Percentiles rank a stretch among this genome's conserved stretches.
Conservation (phyloP, 2,329 filamentous ascomycete species). For the Sclerotinia borealis region DNA sequence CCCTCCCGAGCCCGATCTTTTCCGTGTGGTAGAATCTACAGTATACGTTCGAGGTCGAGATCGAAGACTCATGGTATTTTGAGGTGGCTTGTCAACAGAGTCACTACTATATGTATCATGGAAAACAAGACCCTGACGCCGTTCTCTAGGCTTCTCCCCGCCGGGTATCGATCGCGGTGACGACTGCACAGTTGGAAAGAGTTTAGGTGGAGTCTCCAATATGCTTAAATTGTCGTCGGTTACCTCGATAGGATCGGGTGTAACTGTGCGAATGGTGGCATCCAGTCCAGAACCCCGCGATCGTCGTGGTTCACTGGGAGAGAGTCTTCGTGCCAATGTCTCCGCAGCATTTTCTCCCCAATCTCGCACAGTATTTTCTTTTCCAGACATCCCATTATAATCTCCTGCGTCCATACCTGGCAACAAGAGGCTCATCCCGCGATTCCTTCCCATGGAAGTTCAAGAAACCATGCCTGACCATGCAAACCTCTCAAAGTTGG, state of each 20-base stretch:
- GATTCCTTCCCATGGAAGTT: slow-evolving; percentile 25
- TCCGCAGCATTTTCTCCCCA: slow-evolving; percentile 29
- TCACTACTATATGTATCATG: slow-evolving; percentile 48
- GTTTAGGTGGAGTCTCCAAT: slow-evolving; percentile 2
- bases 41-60: slow-evolving; percentile 45
- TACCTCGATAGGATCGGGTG: slow-evolving; percentile 47
- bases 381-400: slow-evolving; percentile 31
- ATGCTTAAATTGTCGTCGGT: slow-evolving; percentile 22
- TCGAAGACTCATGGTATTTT: slow-evolving; percentile 28
- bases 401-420: slow-evolving; percentile 42
- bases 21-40: slow-evolving; percentile 36
- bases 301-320: slow-evolving; percentile 19
- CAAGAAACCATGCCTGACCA: slow-evolving; percentile 19
- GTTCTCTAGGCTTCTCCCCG: slow-evolving; percentile 34
- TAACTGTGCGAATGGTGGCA: slow-evolving; percentile 56
- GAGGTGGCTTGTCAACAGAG: slow-evolving; percentile 18
- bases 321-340: slow-evolving; percentile 24
- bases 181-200: slow-evolving; percentile 37
- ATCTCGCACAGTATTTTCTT: slow-evolving; percentile 29
- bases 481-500: slow-evolving; percentile 5
- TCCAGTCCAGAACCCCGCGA: slow-evolving; percentile 31
- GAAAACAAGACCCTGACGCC: slow-evolving; percentile 56
- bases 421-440: slow-evolving; percentile 38
- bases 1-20: slow-evolving; percentile 35
- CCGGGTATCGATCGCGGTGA: slow-evolving; percentile 44